Conservation (phyloP, 495 filamentous ascomycete species). For the Cudoniella acicularis region DNA sequence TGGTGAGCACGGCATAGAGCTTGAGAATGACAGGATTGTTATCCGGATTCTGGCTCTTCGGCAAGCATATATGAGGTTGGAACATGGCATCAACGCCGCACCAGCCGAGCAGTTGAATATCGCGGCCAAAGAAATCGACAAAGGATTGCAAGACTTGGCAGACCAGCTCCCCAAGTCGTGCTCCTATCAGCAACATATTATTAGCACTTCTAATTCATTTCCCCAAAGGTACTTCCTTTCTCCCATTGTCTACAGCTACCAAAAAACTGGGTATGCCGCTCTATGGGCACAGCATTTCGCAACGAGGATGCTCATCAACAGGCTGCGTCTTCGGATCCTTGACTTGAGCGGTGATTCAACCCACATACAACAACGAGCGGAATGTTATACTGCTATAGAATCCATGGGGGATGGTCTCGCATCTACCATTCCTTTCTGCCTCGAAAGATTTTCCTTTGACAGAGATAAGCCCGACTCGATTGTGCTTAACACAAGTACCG, state of each 20-base stretch:
- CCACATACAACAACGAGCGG: no score
- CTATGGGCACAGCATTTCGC: slow-evolving; percentile 24
- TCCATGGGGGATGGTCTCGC: no score
- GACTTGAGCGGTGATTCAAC: no score
- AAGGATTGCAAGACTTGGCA: slow-evolving; percentile 16
- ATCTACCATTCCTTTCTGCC: no score
- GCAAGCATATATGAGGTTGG: background rate
- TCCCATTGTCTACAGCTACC: slow-evolving; percentile 19
- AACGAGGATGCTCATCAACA: slow-evolving; percentile 23
- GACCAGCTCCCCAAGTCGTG: slow-evolving; percentile 16
- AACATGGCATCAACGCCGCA: background rate
- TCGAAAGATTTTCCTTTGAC: no score
- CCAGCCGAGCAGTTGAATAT: slow-evolving; percentile 12
- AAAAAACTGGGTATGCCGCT: slow-evolving; percentile 14
- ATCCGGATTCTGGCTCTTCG: slow-evolving; percentile 10
- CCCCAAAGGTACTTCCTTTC: slow-evolving; percentile 6
- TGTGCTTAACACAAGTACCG: no score
- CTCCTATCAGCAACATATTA: slow-evolving; percentile 4
- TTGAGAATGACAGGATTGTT: slow-evolving; percentile 23
- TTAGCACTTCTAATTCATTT: background rate
- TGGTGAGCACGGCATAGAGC: slow-evolving; percentile 21
- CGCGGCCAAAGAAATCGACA: slow-evolving; percentile 17
- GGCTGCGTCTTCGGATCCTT: slow-evolving; percentile 21
- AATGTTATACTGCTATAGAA: no score
- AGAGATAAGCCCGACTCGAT: no score